Evolutionary conservation across 805 yeast genomes (phyloP).

Genomic region (Pichia gijzeniarum): DNA sequence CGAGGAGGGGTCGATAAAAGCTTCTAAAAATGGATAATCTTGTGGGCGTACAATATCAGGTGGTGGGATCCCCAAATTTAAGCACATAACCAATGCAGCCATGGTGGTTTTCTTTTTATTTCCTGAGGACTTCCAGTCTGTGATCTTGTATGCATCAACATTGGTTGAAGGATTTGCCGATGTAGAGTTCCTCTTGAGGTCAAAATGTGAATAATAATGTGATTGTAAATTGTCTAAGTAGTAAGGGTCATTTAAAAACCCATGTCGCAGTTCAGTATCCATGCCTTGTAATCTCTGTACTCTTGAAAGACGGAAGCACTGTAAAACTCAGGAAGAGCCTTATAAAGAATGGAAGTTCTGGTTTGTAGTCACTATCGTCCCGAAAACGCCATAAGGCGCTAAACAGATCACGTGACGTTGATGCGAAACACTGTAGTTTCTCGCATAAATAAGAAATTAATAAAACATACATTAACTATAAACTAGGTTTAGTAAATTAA

Average conservation of each 20-base stretch:
- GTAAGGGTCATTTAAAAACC: constrained; percentile 28
- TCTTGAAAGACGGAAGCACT: too few species aligned
- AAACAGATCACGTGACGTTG: too few species aligned
- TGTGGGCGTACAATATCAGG: constrained; percentile 92
- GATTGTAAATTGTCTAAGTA: constrained; percentile 25
- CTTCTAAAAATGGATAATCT: constrained; percentile 86
- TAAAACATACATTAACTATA: too few species aligned
- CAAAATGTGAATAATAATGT: constrained; percentile 52
- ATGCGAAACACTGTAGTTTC: too few species aligned
- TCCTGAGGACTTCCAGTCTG: constrained; percentile 87
- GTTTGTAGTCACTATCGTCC: too few species aligned
- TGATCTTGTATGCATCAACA: constrained; percentile 59
- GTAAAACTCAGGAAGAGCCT: too few species aligned
- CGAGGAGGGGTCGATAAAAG: constrained; percentile 86
- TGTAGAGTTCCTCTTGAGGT: constrained; percentile 86
- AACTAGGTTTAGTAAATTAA: too few species aligned
- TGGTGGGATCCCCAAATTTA: constrained; percentile 93
- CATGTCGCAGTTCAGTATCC: constrained; percentile 26
- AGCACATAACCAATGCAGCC: constrained; percentile 86
- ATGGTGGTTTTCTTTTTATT: constrained; percentile 89
- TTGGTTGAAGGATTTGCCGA: constrained; percentile 71
- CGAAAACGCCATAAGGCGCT: too few species aligned
- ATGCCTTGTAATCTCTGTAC: constrained; percentile 5
- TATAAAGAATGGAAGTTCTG: too few species aligned
- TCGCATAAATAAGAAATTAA: too few species aligned